Base-by-base conservation (phyloP, 176 grass and related monocot species). In the Avena atlantica region DNA sequence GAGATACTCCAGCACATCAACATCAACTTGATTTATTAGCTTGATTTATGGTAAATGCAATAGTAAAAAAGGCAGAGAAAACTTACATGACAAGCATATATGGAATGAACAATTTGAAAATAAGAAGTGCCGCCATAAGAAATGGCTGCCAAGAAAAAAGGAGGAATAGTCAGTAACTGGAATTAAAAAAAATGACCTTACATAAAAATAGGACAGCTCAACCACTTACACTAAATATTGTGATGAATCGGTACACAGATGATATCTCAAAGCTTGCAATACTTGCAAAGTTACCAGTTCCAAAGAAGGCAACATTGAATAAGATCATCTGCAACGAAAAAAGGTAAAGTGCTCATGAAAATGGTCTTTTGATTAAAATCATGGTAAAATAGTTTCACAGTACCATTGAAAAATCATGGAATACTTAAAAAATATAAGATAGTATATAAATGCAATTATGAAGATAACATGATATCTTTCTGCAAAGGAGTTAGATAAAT, bases 191-290 rank as follows among this genome's bases (percentile, higher is more conserved):
- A 49, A 61, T 36, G 42, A 40, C 19, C 78, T 87, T 81, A 31
- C 21, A 75, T 34, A 60, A 79, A 90, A 79, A 78, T 2, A 27
- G 50, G 34, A 59, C 21, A 86, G 25, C 4, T 53, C 27, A 86
- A 75, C 52, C 51, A 87, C 93, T 95, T 82, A 98, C 96, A 61
- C 96, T 95, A 88, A 98, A 98, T 31, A 98, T 92, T 92, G 96
- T 98, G 88, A 98, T 93, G 86, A 98, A 98, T 80, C 93, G 92
- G 70, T 98, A 98, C 37, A 98, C 96, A 29, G 96, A 98, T 81
- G 96, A 98, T 68, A 98, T 98, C 84, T 95, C 96, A 89, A 98
- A 98, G 84, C 93, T 98, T 89, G 96, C 93, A 92, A 98, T 98
- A 81, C 96, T 98, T 76, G 96, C 96, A 94, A 98, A 98, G 83